Evolutionary conservation across 2,329 filamentous ascomycete genomes (phyloP).

Genomic region (Emergomyces orientalis): DNA sequence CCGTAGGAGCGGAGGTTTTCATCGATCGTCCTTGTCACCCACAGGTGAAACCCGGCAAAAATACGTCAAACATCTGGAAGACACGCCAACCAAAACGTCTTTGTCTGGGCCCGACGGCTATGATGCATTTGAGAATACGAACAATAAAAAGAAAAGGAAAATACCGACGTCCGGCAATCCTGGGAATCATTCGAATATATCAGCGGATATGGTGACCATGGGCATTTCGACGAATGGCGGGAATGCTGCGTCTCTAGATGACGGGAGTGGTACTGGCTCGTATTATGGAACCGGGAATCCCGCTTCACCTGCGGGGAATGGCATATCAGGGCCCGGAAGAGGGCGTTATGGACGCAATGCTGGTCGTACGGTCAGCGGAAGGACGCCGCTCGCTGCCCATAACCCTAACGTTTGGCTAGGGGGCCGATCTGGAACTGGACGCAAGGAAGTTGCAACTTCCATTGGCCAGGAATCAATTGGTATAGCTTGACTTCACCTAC

Average conservation of each 20-base stretch:
- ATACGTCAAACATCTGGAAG: constrained; percentile 23
- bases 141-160: constrained; percentile 99
- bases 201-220: constrained; percentile 56
- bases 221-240: constrained; percentile 44
- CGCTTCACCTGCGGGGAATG: constrained; percentile 50
- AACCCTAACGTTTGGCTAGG: constrained; percentile 47
- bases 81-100: constrained; percentile 44
- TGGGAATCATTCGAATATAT: constrained; percentile 48
- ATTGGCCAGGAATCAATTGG: constrained; percentile 28
- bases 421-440: constrained; percentile 34
- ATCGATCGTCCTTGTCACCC: constrained; percentile 30
- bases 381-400: constrained; percentile 54
- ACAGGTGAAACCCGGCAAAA: constrained; percentile 22
- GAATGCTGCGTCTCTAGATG: constrained; percentile 35
- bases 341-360: constrained; percentile 64
- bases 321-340: constrained; percentile 75
- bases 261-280: constrained; percentile 40
- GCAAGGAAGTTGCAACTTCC: constrained; percentile 39
- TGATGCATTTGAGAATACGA: constrained; percentile 95
- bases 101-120: constrained; percentile 76
- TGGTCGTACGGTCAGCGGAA: constrained; percentile 43
- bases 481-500: constrained; percentile 11
- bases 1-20: constrained; percentile 34
- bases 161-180: constrained; percentile 80
- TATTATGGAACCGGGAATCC: constrained; percentile 50